These are phyloP conservation scores for Amesomyces nigricolor DNA, from an alignment of 2,329 filamentous ascomycete species.

Conservation along the genomic window DNA sequence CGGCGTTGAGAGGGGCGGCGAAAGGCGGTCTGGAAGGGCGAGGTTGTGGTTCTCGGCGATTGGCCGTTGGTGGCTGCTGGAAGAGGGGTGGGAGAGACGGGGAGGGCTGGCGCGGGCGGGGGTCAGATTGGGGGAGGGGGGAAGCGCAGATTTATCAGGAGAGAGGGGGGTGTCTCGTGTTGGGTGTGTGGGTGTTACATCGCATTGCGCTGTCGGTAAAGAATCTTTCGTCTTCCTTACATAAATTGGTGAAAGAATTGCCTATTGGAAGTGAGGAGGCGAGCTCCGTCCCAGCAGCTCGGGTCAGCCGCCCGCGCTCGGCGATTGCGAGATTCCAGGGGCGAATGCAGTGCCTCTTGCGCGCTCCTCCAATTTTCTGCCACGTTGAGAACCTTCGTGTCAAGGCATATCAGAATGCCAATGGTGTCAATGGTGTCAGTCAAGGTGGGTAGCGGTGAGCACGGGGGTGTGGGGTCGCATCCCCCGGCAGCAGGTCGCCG, in stretches of 20 bases:
- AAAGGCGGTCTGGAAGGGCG: constrained; percentile 8
- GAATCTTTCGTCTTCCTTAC: neutral
- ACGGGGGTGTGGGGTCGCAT: constrained; percentile 12
- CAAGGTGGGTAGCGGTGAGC: constrained; percentile 12
- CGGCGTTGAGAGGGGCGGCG: neutral
- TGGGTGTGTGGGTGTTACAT: too few species aligned
- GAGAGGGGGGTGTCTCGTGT: too few species aligned
- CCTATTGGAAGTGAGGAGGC: too few species aligned
- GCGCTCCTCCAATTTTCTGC: neutral
- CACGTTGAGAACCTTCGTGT: neutral
- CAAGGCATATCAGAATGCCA: neutral
- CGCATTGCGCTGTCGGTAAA: too few species aligned
- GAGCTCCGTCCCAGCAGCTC: too few species aligned
- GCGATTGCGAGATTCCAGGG: neutral
- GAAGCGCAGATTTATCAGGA: neutral
- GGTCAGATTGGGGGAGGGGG: constrained; percentile 6
- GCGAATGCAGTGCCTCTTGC: neutral
- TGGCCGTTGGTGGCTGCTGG: constrained; percentile 4
- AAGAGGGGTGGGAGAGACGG: too few species aligned
- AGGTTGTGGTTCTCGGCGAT: neutral
- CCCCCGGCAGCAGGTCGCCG: constrained; percentile 8
- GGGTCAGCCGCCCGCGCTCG: neutral
- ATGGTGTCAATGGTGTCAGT: constrained; percentile 9
- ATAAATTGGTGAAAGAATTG: constrained; percentile 5
- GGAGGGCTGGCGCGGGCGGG: neutral